Conservation (phyloP, 768 basidiomycete genomes). For the Hericium coralloides region DNA sequence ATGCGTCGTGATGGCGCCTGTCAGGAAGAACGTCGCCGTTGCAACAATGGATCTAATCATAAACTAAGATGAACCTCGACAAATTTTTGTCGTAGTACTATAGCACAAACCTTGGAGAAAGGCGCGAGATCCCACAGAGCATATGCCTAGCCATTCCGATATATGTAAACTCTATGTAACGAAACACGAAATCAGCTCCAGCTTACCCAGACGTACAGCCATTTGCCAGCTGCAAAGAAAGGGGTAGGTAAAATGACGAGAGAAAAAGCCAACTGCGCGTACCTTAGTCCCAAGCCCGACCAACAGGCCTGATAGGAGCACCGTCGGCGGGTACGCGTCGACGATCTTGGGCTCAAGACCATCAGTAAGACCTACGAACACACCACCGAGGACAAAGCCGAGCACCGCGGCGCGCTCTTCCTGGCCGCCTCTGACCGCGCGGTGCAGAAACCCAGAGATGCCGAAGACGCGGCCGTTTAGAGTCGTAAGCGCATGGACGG, state of each 20-base stretch:
- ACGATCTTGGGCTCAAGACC: constrained; percentile 21
- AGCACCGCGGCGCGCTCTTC: constrained; percentile 34
- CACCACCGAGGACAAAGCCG: constrained; percentile 44
- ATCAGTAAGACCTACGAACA: constrained; percentile 33
- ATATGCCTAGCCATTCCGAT: constrained; percentile 41
- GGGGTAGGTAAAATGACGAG: not conserved
- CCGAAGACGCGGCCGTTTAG: constrained; percentile 52
- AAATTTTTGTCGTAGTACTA: no score
- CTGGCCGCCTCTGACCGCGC: constrained; percentile 33
- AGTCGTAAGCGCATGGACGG: constrained; percentile 42
- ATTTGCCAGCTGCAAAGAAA: constrained; percentile 34
- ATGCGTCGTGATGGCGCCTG: constrained; percentile 37
- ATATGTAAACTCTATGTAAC: not conserved
- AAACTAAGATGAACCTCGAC: no score
- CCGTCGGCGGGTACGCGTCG: constrained; percentile 17
- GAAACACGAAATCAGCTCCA: not conserved
- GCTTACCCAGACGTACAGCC: constrained; percentile 58
- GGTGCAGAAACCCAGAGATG: constrained; percentile 53
- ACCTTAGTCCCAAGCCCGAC: constrained; percentile 46
- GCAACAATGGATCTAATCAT: constrained; percentile 41
- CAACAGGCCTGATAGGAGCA: constrained; percentile 41
- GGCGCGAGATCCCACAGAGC: constrained; percentile 49
- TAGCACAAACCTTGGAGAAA: constrained; percentile 39
- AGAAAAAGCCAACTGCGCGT: not conserved
- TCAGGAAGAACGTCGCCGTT: constrained; percentile 42